Conservation (phyloP, 306 rosid species). For the Pyrus pyrifolia region DNA sequence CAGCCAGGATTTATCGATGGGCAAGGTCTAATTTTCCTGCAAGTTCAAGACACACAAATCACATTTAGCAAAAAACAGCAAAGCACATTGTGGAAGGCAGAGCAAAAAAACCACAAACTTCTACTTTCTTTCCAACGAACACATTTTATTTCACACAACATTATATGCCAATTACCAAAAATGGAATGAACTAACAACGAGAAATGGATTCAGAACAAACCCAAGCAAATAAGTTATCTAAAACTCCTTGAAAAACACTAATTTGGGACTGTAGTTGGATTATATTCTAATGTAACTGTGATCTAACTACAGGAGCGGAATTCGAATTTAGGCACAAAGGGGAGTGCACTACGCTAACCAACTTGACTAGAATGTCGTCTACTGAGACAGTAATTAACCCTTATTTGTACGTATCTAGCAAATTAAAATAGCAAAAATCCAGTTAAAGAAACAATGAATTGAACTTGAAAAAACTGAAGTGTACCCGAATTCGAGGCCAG, state of each 20-base stretch:
- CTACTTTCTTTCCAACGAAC: neutral
- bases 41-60: neutral
- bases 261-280: too few relatives aligned
- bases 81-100: constrained; percentile 4
- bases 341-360: too few relatives aligned
- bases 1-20: constrained; percentile 85
- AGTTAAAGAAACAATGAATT: neutral
- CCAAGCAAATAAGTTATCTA: neutral
- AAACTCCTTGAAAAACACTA: neutral
- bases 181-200: neutral
- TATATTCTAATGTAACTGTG: too few relatives aligned
- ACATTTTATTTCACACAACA: neutral
- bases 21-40: constrained; percentile 84
- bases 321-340: too few relatives aligned
- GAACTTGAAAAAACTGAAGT: neutral
- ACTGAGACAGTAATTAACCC: neutral
- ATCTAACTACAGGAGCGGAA: too few relatives aligned
- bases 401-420: neutral
- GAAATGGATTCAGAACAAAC: neutral
- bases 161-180: neutral
- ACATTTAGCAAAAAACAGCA: neutral
- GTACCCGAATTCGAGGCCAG: constrained; percentile 81
- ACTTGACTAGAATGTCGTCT: too few relatives aligned
- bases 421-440: neutral
- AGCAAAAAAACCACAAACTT: neutral